A percentile compares a stretch with the other conserved stretches of the same genome.
Evolutionary conservation across 1,284 basidiomycete species (phyloP).

Genomic region (Neotropicomus parvogracilis): DNA sequence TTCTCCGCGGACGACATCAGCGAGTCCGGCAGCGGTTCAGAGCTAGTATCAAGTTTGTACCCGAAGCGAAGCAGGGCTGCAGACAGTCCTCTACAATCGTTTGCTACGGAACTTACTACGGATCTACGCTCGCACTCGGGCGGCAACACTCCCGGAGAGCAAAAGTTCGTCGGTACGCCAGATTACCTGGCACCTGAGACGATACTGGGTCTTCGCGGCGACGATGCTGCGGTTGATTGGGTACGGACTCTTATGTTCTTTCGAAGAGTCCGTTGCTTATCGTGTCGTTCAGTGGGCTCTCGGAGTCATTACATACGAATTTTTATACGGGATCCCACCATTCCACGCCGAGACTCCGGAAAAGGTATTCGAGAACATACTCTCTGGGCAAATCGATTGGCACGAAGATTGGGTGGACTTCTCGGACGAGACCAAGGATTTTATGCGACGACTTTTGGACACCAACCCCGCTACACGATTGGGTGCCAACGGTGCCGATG

Average conservation of each 20-base stretch:
- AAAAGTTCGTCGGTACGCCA: conserved; percentile 94
- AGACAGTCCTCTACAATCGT: conserved; percentile 78
- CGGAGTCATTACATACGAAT: conserved; percentile 98
- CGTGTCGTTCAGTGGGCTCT: conserved; percentile 77
- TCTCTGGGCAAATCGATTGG: conserved; percentile 96
- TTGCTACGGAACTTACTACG: conserved; percentile 76
- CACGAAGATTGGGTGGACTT: conserved; percentile 90
- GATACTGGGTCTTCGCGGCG: conserved; percentile 92
- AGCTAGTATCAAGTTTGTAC: conserved; percentile 62
- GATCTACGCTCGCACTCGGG: conserved; percentile 68
- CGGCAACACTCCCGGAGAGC: conserved; percentile 72
- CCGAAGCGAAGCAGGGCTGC: conserved; percentile 52
- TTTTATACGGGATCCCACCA: conserved; percentile 94
- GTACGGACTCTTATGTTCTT: conserved; percentile 42
- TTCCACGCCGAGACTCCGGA: conserved; percentile 97
- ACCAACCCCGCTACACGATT: conserved; percentile 79
- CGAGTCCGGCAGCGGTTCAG: conserved; percentile 81
- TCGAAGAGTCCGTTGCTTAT: conserved; percentile 14
- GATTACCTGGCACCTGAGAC: conserved; percentile 97
- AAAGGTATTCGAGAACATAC: conserved; percentile 97
- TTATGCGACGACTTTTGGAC: conserved; percentile 88
- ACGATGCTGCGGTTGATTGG: conserved; percentile 97
- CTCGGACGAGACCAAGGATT: conserved; percentile 83
- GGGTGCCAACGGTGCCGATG: conserved; percentile 85
- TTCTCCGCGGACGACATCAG: conserved; percentile 72